phyloP scores from a whole-genome alignment of 2,329 filamentous ascomycete genomes.

The Nemania diffusa region DNA sequence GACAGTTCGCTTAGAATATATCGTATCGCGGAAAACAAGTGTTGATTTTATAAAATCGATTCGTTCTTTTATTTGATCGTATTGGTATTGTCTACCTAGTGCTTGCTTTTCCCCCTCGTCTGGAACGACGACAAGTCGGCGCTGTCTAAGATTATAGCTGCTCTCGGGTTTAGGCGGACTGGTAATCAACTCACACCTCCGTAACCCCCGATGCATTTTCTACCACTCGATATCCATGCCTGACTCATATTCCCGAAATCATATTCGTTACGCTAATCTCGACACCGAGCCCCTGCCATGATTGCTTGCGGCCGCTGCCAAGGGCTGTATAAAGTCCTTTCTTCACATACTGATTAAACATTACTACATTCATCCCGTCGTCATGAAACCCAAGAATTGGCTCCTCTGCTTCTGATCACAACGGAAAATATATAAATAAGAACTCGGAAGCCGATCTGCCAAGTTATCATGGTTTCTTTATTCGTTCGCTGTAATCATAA shows the following conservation, averaged over 20 bases:
- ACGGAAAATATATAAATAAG: background rate
- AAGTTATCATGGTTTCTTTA: background rate
- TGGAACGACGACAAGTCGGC: background rate
- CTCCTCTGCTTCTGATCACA: background rate
- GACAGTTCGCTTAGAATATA: constrained; percentile 71
- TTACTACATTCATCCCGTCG: constrained; percentile 37
- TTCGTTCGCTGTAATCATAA: constrained; percentile 46
- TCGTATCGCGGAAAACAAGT: constrained; percentile 50
- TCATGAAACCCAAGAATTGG: constrained; percentile 16
- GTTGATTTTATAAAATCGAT: constrained; percentile 21
- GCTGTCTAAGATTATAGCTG: constrained; percentile 9
- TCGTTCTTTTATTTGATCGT: background rate
- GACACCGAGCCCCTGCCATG: background rate
- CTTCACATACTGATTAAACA: constrained; percentile 41
- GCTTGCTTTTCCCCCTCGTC: background rate
- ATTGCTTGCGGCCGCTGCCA: background rate
- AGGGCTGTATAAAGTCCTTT: constrained; percentile 21
- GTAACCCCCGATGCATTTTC: constrained; percentile 11
- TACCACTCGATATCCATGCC: constrained; percentile 27
- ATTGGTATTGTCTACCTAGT: constrained; percentile 7
- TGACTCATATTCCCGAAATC: constrained; percentile 12
- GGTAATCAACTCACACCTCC: background rate
- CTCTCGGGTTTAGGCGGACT: background rate
- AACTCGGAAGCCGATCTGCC: background rate
- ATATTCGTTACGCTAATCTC: constrained; percentile 11